Evolutionary conservation across 2,329 filamentous ascomycete genomes (phyloP), one percentile per base, ranked within the genome.

Genomic region (Ophiostoma fasciatum): DNA sequence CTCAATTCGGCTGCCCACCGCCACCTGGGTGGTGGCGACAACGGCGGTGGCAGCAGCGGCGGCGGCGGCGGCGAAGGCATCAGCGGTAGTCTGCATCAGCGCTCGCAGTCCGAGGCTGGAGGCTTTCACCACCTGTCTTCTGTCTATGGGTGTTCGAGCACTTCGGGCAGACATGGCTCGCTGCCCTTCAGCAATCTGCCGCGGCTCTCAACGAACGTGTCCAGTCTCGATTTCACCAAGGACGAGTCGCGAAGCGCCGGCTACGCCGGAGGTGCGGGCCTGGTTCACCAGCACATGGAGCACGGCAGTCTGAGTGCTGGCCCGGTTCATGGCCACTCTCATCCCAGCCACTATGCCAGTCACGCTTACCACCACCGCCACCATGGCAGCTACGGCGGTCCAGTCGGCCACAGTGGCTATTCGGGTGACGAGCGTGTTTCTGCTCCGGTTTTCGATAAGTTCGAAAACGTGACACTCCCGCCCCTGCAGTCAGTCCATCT

Each of bases 41-140:
- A n/a, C n/a, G n/a, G n/a, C n/a, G n/a, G n/a, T n/a, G n/a, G n/a
- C n/a, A n/a, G n/a, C n/a, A n/a, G n/a, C n/a, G n/a, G n/a, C n/a
- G n/a, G n/a, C n/a, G n/a, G n/a, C n/a, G n/a, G n/a, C n/a, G n/a
- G n/a, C n/a, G n/a, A n/a, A n/a, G n/a, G n/a, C n/a, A n/a, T n/a
- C n/a, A n/a, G 38, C 4, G 7, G 22, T 10, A 27, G 32, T 4
- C 8, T 29, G 28, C 45, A 47, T 31, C 45, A 47, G 37, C 45
- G 45, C 14, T 47, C 45, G 9, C 41, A 43, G 19, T 47, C 45
- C 1, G 45, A 46, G 21, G 40, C 40, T 1, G 32, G 25, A 11
- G 35, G 36, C 14, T 30, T 37, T 4, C 36, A 40, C 15, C 37
- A 38, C n/a, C 5, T 14, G 21, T 21, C 28, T 12, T 27, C 25